These are phyloP conservation scores for Hygrocybe punicea DNA, from an alignment of 768 basidiomycete species.

Conservation along the genomic window DNA sequence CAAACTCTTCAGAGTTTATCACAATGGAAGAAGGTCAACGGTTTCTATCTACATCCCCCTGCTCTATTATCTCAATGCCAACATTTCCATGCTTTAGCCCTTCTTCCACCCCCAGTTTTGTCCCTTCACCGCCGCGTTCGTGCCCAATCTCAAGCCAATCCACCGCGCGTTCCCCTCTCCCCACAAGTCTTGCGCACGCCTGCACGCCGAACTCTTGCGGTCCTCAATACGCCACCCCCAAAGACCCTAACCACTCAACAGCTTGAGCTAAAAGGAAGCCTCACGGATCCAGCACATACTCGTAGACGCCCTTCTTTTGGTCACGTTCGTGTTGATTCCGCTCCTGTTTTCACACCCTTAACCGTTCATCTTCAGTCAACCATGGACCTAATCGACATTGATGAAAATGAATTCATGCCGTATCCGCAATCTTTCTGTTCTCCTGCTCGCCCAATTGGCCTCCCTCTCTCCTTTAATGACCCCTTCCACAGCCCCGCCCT, in stretches of 20 bases:
- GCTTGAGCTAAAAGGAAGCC: slow-evolving; percentile 63
- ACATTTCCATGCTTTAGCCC: slow-evolving; percentile 19
- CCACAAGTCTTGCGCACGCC: slow-evolving; percentile 31
- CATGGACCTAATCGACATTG: slow-evolving; percentile 67
- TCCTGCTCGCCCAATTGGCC: slow-evolving; percentile 3
- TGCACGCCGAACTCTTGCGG: slow-evolving; percentile 26
- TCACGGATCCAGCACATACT: slow-evolving; percentile 66
- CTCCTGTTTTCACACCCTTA: slow-evolving; percentile 23
- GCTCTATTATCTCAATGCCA: neutral
- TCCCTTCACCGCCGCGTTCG: slow-evolving; percentile 52
- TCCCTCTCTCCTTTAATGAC: slow-evolving; percentile 4
- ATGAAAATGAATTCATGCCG: slow-evolving; percentile 59
- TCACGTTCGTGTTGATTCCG: slow-evolving; percentile 6
- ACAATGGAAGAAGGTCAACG: slow-evolving; percentile 48
- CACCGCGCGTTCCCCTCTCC: slow-evolving; percentile 35
- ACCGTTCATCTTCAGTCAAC: slow-evolving; percentile 10
- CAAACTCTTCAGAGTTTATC: slow-evolving; percentile 46
- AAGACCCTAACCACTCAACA: slow-evolving; percentile 53
- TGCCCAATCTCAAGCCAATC: slow-evolving; percentile 54
- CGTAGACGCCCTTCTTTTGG: slow-evolving; percentile 32
- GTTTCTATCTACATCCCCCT: slow-evolving; percentile 6
- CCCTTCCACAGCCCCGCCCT: slow-evolving; percentile 1
- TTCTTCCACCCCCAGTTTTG: slow-evolving; percentile 59
- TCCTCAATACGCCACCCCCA: slow-evolving; percentile 63
- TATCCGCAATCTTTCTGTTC: slow-evolving; percentile 20